These are phyloP conservation scores for Trypanosoma melophagium DNA, from an alignment of 208 protist genomes.

Conservation along the genomic window DNA sequence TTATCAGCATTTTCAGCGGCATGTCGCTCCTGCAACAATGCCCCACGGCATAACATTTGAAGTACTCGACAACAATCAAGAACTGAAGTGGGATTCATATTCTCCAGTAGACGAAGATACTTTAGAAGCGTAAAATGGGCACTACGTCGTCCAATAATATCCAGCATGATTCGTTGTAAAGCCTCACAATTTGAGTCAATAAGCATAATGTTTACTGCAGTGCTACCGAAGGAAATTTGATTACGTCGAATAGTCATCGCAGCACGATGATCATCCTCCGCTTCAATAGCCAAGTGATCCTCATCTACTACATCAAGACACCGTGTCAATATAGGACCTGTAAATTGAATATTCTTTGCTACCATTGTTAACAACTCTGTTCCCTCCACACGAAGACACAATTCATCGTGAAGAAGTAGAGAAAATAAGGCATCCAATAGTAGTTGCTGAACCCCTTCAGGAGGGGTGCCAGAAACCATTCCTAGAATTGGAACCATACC, in stretches of 20 bases:
- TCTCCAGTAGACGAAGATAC: conserved; percentile 69
- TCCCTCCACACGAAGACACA: conserved; percentile 70
- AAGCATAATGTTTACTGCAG: conserved; percentile 64
- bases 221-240: conserved; percentile 73
- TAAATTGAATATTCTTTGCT: conserved; percentile 71
- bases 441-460: conserved; percentile 20
- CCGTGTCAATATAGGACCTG: conserved; percentile 52
- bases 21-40: conserved; percentile 37
- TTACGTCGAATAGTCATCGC: conserved; percentile 52
- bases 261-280: conserved; percentile 33
- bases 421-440: conserved; percentile 66
- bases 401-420: conserved; percentile 58
- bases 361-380: conserved; percentile 68
- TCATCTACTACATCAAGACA: conserved; percentile 82
- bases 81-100: conserved; percentile 48
- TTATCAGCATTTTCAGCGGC: too few species aligned
- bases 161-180: conserved; percentile 41
- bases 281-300: conserved; percentile 51
- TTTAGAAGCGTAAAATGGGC: conserved; percentile 77
- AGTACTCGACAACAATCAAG: conserved; percentile 68
- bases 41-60: conserved; percentile 61
- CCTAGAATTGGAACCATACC: conserved; percentile 20
- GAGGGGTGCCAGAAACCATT: conserved; percentile 4
- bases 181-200: conserved; percentile 46
- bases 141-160: conserved; percentile 56